Base-by-base conservation (phyloP, 73 alveolate genomes). In the Effrenium voratum region DNA sequence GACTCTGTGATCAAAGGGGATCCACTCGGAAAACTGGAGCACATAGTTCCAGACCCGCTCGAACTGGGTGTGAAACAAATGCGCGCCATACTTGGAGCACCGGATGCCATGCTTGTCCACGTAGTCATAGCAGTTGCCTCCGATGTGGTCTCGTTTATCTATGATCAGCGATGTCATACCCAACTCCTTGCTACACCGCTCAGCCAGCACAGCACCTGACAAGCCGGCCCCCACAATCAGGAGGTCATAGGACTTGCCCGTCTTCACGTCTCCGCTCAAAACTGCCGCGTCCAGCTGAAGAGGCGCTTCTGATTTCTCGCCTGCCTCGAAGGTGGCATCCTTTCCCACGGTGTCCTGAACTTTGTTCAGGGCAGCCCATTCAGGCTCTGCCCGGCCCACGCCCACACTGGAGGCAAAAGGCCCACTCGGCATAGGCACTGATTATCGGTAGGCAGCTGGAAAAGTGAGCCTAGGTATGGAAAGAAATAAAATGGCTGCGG, bases 71-170 rank as follows among this genome's bases (percentile, higher is more conserved):
- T 92, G 98, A 57, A 92, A 92, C 46, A 92, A 81, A 57, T 92
- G 98, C 41, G 98, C 98, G 10, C 98, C 98, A 46, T 92, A 92
- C 49, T 92, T 92, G 87, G 92, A 73, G 30, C 90, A 73, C 45
- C 98, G 73, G 41, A 92, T 92, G 46, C 98, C 98, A 41, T 92
- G 57, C 45, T 50, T 36, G 46, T 92, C 98, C 46, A 92, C 98
- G 40, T 92, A 55, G 91, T 49, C 96, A 68, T 38, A 40, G 80
- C 90, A 72, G 38, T 92, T 92, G 50, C 98, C 98, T 26, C 98
- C 98, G 41, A 92, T 92, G 91, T 92, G 98, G 76, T 92, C 98
- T n/a, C 98, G 91, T 91, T 92, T 92, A 63, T 92, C 98, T 13
- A 92, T 73, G 98, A 92, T 92, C 92, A 92, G 47, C 5, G 98